Conservation (phyloP, 495 filamentous ascomycete species). For the Evernia prunastri region DNA sequence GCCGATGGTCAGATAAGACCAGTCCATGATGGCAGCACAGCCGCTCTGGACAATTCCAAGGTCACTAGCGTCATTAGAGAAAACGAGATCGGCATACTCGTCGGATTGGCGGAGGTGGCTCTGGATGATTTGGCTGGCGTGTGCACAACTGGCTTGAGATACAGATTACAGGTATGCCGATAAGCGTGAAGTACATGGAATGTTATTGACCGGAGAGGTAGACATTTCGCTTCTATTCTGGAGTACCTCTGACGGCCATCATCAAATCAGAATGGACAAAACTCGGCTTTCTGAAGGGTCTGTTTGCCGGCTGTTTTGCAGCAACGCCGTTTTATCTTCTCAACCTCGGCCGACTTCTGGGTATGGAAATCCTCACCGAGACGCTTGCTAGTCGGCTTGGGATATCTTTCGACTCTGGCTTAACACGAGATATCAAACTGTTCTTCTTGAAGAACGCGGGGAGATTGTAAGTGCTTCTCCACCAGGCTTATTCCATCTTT, state of each 20-base stretch:
- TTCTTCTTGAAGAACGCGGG: not conserved
- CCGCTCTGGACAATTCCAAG: conserved; percentile 35
- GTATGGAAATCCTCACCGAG: not conserved
- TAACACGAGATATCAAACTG: not conserved
- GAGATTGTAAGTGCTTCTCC: conserved; percentile 1
- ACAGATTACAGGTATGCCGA: conserved; percentile 41
- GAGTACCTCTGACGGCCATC: conserved; percentile 36
- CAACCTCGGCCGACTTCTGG: not conserved
- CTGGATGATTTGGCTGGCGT: conserved; percentile 40
- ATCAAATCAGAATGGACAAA: conserved; percentile 35
- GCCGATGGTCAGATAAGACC: conserved; percentile 30
- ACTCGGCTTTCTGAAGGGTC: conserved; percentile 35
- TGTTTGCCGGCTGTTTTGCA: conserved; percentile 43
- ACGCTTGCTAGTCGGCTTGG: not conserved
- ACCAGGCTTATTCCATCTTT: not conserved
- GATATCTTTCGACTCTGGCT: not conserved
- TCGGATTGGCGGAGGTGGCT: conserved; percentile 39
- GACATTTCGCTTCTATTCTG: conserved; percentile 43
- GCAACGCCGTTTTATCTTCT: conserved; percentile 22
- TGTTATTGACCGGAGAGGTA: conserved; percentile 23
- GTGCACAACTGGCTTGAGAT: conserved; percentile 41
- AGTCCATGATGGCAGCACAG: conserved; percentile 9
- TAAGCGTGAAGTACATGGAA: not conserved
- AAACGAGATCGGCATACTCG: conserved; percentile 46
- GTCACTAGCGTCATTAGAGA: conserved; percentile 41